Conservation (phyloP, 768 basidiomycete species). For the Mycena rebaudengoi region DNA sequence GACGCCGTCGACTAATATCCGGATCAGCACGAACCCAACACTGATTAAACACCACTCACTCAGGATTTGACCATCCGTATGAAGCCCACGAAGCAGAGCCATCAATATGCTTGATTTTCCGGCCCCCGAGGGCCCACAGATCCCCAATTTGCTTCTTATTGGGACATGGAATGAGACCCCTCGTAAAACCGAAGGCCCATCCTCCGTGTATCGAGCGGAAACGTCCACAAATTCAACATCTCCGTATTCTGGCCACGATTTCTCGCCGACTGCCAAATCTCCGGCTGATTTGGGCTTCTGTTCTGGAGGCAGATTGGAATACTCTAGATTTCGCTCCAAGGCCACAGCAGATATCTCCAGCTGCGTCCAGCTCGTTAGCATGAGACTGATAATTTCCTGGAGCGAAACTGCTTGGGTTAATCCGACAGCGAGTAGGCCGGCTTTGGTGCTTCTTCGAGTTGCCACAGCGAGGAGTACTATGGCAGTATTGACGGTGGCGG, state of each 20-base stretch:
- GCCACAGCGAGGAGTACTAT: constrained; percentile 18
- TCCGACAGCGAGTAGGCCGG: constrained; percentile 21
- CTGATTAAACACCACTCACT: neutral
- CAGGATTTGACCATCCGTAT: constrained; percentile 50
- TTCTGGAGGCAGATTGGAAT: constrained; percentile 20
- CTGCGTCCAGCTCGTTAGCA: constrained; percentile 23
- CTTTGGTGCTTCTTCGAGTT: constrained; percentile 14
- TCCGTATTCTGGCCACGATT: constrained; percentile 52
- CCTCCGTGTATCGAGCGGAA: constrained; percentile 36
- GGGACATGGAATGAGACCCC: constrained; percentile 16
- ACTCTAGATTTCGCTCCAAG: constrained; percentile 25
- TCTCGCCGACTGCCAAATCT: neutral
- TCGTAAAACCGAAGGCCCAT: constrained; percentile 4
- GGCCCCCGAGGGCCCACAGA: constrained; percentile 8
- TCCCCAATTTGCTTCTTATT: constrained; percentile 9
- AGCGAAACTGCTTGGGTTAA: constrained; percentile 22
- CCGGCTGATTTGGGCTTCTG: constrained; percentile 2
- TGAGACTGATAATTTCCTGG: constrained; percentile 22
- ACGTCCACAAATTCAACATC: constrained; percentile 50
- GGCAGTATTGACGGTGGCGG: constrained; percentile 17
- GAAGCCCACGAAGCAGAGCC: constrained; percentile 54
- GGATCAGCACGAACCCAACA: neutral
- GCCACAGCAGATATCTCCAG: constrained; percentile 25
- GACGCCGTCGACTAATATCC: constrained; percentile 40
- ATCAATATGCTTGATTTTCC: constrained; percentile 49